A percentile compares a stretch with the other conserved stretches of the same genome.
Evolutionary conservation across 2,329 filamentous ascomycete genomes (phyloP).

Genomic region (Pseudopithomyces maydicus): DNA sequence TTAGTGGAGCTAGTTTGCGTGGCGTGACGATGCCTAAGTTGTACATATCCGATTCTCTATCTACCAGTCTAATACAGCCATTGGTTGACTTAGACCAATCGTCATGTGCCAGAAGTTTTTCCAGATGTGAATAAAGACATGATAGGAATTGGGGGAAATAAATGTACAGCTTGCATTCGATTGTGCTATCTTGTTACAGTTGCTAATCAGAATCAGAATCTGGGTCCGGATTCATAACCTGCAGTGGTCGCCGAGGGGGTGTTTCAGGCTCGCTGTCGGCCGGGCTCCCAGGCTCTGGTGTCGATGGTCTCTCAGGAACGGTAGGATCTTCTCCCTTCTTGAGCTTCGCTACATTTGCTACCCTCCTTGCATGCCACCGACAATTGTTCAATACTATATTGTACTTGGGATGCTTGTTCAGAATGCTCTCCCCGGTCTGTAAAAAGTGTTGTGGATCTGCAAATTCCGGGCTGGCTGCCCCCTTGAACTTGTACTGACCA

Average conservation of each 20-base stretch:
- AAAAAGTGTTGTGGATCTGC: neutral
- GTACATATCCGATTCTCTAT: too few relatives aligned
- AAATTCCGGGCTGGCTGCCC: neutral
- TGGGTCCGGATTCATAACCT: neutral
- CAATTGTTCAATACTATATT: neutral
- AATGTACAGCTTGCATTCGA: too few relatives aligned
- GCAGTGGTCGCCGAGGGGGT: neutral
- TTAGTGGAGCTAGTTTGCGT: too few relatives aligned
- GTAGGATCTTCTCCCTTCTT: neutral
- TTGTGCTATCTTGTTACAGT: too few relatives aligned
- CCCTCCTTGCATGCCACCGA: neutral
- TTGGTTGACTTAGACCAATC: too few relatives aligned
- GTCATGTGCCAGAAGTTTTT: too few relatives aligned
- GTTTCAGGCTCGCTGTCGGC: neutral
- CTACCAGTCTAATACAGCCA: too few relatives aligned
- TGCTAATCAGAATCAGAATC: neutral
- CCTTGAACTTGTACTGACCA: neutral
- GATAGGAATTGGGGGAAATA: too few relatives aligned
- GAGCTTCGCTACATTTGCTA: neutral
- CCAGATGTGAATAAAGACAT: too few relatives aligned
- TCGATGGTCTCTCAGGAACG: neutral
- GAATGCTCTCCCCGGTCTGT: neutral
- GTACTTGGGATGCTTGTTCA: neutral
- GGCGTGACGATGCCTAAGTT: too few relatives aligned
- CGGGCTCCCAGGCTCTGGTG: neutral